Percentiles rank a stretch among this genome's conserved stretches.
These are phyloP conservation scores for Helicostylum pulchrum DNA, from an alignment of 192 early-diverging fungal species.

Conservation along the genomic window DNA sequence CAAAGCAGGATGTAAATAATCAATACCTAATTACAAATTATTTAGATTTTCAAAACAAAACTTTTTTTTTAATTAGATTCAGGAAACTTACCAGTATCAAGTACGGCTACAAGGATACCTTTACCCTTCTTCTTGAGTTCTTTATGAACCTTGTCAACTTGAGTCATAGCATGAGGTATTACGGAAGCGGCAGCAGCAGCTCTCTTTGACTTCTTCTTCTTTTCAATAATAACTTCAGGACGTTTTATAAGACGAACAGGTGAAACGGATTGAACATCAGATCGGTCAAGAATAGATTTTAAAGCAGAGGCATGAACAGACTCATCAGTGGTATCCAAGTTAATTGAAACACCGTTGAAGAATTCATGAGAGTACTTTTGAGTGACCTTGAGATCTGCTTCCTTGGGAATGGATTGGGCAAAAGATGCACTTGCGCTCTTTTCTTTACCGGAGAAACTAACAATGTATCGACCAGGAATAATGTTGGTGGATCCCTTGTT, in stretches of 20 bases:
- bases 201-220: background rate
- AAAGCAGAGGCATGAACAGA: constrained; percentile 8
- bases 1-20: constrained; percentile 63
- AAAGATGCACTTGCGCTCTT: background rate
- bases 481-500: background rate
- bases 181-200: background rate
- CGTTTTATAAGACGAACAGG: constrained; percentile 20
- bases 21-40: constrained; percentile 38
- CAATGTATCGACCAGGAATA: constrained; percentile 13
- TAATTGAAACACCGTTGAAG: constrained; percentile 26
- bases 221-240: constrained; percentile 6
- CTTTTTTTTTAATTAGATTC: background rate
- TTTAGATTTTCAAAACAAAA: background rate
- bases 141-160: constrained; percentile 50
- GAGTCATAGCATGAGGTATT: constrained; percentile 50
- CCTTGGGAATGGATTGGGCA: constrained; percentile 13
- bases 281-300: constrained; percentile 9
- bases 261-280: constrained; percentile 15
- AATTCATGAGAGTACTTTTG: constrained; percentile 18
- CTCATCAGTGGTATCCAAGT: background rate
- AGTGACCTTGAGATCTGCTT: constrained; percentile 5
- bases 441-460: constrained; percentile 1
- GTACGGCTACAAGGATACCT: constrained; percentile 64
- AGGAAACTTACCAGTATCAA: constrained; percentile 55
- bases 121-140: constrained; percentile 57